Evolutionary conservation across 805 yeast species (phyloP).

Genomic region (Ogataea nakhonphanomensis): DNA sequence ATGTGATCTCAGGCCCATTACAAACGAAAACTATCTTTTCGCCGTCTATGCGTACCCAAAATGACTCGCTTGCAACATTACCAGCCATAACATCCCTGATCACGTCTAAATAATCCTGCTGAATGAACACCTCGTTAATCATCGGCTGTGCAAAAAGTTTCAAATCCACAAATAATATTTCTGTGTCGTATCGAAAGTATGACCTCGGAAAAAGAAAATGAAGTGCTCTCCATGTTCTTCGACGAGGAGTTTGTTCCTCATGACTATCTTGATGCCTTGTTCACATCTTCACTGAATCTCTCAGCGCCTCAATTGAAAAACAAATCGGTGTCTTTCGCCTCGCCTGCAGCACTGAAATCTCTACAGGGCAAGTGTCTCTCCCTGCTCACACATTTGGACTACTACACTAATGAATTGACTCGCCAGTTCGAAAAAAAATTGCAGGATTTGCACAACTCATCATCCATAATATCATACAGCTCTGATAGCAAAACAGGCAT

Average conservation of each 20-base stretch:
- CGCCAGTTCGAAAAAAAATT: slow-evolving; percentile 50
- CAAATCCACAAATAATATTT: background rate
- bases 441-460: slow-evolving; percentile 44
- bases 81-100: slow-evolving; percentile 14
- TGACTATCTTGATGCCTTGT: slow-evolving; percentile 61
- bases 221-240: slow-evolving; percentile 62
- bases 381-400: slow-evolving; percentile 58
- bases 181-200: background rate
- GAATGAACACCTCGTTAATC: slow-evolving; percentile 13
- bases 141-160: slow-evolving; percentile 8
- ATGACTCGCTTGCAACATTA: slow-evolving; percentile 10
- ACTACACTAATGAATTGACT: slow-evolving; percentile 56
- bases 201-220: slow-evolving; percentile 28
- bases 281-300: slow-evolving; percentile 37
- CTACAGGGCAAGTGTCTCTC: slow-evolving; percentile 48
- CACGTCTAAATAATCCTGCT: slow-evolving; percentile 18
- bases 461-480: slow-evolving; percentile 47
- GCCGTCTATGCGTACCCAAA: slow-evolving; percentile 16
- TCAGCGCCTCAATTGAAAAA: slow-evolving; percentile 13
- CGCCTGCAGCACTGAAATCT: slow-evolving; percentile 32
- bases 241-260: slow-evolving; percentile 64
- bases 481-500: slow-evolving; percentile 32
- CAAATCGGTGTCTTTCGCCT: slow-evolving; percentile 32
- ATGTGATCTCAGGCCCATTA: background rate
- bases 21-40: slow-evolving; percentile 5